Evolutionary conservation across 306 rosid genomes (phyloP).

Genomic region (Trifolium fragiferum): DNA sequence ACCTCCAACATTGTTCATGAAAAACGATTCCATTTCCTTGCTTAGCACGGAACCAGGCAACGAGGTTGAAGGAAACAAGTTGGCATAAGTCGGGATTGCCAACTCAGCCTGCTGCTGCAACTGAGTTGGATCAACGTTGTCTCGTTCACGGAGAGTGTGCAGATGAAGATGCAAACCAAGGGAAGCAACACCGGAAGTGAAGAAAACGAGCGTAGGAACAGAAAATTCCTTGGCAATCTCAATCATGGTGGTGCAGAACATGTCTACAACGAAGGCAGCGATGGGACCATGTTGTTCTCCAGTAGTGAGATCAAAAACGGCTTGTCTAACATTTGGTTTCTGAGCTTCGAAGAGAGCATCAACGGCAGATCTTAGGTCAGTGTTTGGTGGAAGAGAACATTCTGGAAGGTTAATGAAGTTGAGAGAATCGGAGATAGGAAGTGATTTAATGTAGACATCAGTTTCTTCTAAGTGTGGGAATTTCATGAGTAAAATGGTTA

Average conservation of each 20-base stretch:
- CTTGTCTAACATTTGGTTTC: neutral
- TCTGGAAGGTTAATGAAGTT: neutral
- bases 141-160: neutral
- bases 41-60: neutral
- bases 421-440: conserved; percentile 1
- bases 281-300: neutral
- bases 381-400: neutral
- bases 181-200: neutral
- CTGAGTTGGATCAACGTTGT: neutral
- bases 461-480: neutral
- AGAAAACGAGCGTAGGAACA: neutral
- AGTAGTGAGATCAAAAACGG: neutral
- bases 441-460: neutral
- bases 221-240: neutral
- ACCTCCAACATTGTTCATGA: neutral
- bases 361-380: neutral
- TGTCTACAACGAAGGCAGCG: neutral
- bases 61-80: neutral
- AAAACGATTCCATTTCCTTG: neutral
- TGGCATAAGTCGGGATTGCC: neutral
- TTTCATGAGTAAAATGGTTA: neutral
- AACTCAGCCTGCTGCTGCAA: neutral
- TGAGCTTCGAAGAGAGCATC: neutral
- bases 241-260: neutral
- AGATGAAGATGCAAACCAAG: neutral